These are phyloP conservation scores for Metschnikowia corniflorae DNA, from an alignment of 805 yeast species.

Conservation along the genomic window DNA sequence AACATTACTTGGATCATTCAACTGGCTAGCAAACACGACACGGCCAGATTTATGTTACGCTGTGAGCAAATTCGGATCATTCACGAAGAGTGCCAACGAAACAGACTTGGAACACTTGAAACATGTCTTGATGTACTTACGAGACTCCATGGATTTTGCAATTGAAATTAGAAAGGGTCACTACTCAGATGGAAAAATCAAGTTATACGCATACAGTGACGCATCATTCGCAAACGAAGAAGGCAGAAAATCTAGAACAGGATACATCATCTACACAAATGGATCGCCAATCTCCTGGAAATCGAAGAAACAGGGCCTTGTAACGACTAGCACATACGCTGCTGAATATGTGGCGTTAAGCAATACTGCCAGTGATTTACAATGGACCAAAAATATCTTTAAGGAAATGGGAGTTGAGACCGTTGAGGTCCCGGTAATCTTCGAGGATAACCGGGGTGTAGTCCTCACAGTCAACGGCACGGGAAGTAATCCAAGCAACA, in stretches of 20 bases:
- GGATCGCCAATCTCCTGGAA: slow-evolving; percentile 1
- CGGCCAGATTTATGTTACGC: slow-evolving; percentile 1
- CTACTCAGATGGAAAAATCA: not conserved
- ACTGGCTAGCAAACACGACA: slow-evolving; percentile 3
- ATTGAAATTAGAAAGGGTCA: not conserved
- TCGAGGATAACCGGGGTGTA: slow-evolving; percentile 9
- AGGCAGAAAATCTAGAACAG: slow-evolving; percentile 2
- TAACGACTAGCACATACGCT: slow-evolving; percentile 2
- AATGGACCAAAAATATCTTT: not conserved
- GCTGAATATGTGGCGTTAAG: slow-evolving; percentile 3
- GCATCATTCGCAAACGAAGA: slow-evolving; percentile 4
- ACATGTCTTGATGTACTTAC: not conserved
- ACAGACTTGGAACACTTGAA: not conserved
- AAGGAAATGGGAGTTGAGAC: slow-evolving; percentile 1
- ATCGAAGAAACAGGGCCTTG: slow-evolving; percentile 2
- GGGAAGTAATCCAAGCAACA: not conserved
- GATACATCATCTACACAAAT: slow-evolving; percentile 1
- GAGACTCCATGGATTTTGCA: not conserved
- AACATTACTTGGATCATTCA: slow-evolving; percentile 1
- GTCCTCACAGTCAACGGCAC: slow-evolving; percentile 6
- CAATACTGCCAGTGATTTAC: not conserved
- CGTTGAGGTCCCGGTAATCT: not conserved
- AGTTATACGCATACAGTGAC: slow-evolving; percentile 4
- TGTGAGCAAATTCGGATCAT: slow-evolving; percentile 3
- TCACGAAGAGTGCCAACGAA: slow-evolving; percentile 1